Percentiles rank a stretch among this genome's conserved stretches.
These are phyloP conservation scores for Paralagenidium karlingii DNA, from an alignment of 352 stramenopile species.

Conservation along the genomic window DNA sequence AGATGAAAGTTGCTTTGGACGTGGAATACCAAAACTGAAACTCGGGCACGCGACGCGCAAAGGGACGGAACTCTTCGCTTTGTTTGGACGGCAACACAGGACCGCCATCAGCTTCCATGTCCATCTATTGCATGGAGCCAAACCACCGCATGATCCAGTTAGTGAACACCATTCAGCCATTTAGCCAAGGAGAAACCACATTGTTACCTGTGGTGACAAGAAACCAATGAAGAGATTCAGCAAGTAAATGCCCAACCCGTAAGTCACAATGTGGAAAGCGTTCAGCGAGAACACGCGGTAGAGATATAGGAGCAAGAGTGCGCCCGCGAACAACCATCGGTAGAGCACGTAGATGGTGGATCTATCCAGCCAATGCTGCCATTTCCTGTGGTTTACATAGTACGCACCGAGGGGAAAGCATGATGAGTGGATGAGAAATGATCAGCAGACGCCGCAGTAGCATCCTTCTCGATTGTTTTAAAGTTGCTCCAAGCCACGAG, in stretches of 20 bases:
- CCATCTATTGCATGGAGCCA: conserved; percentile 24
- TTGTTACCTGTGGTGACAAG: conserved; percentile 89
- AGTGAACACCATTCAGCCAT: background rate
- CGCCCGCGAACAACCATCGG: conserved; percentile 85
- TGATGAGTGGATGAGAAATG: background rate
- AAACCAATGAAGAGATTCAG: conserved; percentile 99
- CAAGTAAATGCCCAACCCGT: conserved; percentile 98
- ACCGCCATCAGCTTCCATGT: conserved; percentile 71
- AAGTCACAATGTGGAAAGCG: conserved; percentile 98
- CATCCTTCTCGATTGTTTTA: no score
- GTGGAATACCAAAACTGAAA: conserved; percentile 98
- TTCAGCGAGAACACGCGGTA: conserved; percentile 87
- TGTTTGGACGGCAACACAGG: conserved; percentile 84
- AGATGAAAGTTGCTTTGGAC: conserved; percentile 83
- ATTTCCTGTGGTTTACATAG: conserved; percentile 52
- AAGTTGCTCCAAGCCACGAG: no score
- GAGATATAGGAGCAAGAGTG: conserved; percentile 87
- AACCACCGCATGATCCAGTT: background rate
- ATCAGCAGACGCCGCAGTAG: no score
- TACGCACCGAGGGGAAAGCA: background rate
- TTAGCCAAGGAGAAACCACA: background rate
- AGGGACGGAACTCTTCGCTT: conserved; percentile 88
- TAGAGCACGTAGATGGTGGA: conserved; percentile 93
- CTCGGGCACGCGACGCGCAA: conserved; percentile 90
- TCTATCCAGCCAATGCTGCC: conserved; percentile 96